These are phyloP conservation scores for Solanum virginianum DNA, from an alignment of 257 asterid genomes.

Conservation along the genomic window DNA sequence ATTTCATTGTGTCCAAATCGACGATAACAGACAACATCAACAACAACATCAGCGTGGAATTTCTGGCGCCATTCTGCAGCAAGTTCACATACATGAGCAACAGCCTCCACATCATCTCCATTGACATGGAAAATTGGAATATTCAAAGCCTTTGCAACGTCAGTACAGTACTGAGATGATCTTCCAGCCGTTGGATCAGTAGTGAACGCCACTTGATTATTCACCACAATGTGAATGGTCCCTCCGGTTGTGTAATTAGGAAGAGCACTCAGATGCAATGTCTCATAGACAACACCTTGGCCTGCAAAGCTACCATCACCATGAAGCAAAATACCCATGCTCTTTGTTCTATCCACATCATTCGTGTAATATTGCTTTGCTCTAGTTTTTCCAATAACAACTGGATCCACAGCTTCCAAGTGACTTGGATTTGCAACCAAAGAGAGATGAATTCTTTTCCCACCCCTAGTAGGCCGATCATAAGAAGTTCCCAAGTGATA, in stretches of 20 bases:
- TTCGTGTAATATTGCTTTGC: slow-evolving; percentile 13
- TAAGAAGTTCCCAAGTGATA: slow-evolving; percentile 24
- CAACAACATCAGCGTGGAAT: slow-evolving; percentile 68
- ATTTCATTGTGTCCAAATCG: slow-evolving; percentile 71
- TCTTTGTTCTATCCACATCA: slow-evolving; percentile 8
- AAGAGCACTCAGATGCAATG: slow-evolving; percentile 15
- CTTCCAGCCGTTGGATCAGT: slow-evolving; percentile 55
- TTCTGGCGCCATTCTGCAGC: slow-evolving; percentile 83
- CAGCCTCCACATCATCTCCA: slow-evolving; percentile 76
- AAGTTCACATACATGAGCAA: slow-evolving; percentile 60
- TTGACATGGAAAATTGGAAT: slow-evolving; percentile 75
- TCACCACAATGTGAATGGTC: slow-evolving; percentile 66
- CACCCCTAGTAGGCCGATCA: slow-evolving; percentile 15
- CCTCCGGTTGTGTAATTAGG: slow-evolving; percentile 26
- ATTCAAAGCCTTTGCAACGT: slow-evolving; percentile 61
- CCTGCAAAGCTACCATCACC: slow-evolving; percentile 28
- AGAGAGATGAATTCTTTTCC: slow-evolving; percentile 18
- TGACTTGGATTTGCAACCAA: slow-evolving; percentile 21
- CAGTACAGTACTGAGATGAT: slow-evolving; percentile 74
- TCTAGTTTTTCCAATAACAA: slow-evolving; percentile 19
- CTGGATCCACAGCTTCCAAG: slow-evolving; percentile 25
- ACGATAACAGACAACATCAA: slow-evolving; percentile 71
- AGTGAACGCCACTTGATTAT: slow-evolving; percentile 73
- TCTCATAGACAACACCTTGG: slow-evolving; percentile 21
- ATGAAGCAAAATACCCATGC: slow-evolving; percentile 16